These are phyloP conservation scores for Digitaria exilis DNA, from an alignment of 202 grass and related monocot genomes.

Conservation along the genomic window DNA sequence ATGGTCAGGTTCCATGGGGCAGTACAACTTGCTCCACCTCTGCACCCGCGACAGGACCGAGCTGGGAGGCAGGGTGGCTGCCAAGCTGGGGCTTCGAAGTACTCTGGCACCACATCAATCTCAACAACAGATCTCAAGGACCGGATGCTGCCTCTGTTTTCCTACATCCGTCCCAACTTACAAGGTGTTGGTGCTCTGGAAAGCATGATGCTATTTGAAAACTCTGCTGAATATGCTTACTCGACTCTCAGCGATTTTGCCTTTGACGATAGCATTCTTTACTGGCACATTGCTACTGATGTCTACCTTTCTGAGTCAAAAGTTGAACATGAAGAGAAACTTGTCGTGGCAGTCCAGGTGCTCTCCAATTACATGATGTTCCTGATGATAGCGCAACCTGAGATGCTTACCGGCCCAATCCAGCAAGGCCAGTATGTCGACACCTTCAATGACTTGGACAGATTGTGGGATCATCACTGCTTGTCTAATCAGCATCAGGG, in stretches of 20 bases:
- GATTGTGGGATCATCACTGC: neutral
- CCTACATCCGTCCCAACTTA: neutral
- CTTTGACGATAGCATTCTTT: neutral
- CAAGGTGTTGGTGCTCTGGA: neutral
- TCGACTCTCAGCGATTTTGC: neutral
- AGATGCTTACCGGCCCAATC: neutral
- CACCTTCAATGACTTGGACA: neutral
- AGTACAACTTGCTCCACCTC: neutral
- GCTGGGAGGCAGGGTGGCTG: neutral
- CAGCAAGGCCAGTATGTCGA: neutral
- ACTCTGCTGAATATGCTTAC: neutral
- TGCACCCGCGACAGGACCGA: neutral
- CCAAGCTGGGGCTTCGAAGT: neutral
- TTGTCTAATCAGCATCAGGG: neutral
- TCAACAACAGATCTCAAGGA: neutral
- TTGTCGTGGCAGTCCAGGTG: neutral
- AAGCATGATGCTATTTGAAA: neutral
- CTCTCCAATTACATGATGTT: constrained; percentile 28
- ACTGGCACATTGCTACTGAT: neutral
- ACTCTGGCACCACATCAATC: neutral
- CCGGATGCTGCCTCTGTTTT: neutral
- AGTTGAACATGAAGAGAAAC: neutral
- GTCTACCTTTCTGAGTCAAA: neutral
- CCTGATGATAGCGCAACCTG: neutral
- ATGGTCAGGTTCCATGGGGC: neutral